Percentiles rank a stretch among this genome's conserved stretches.
These are phyloP conservation scores for Pachysandra terminalis DNA, from an alignment of 164 flowering plant genomes.

Conservation along the genomic window DNA sequence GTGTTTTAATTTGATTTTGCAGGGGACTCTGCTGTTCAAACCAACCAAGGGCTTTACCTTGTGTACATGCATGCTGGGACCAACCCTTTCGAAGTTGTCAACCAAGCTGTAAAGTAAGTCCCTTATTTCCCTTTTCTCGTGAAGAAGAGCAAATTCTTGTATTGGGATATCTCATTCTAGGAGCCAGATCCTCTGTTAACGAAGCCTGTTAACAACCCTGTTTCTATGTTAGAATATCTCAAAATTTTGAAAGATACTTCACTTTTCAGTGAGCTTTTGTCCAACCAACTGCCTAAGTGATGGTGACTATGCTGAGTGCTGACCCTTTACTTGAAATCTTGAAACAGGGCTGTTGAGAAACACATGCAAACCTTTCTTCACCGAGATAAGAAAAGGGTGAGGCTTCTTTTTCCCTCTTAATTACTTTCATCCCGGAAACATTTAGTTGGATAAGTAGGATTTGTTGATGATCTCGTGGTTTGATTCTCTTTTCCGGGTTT, in stretches of 20 bases:
- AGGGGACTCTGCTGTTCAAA: constrained; percentile 76
- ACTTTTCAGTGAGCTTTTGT: no score
- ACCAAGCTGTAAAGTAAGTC: constrained; percentile 86
- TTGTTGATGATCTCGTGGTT: background rate
- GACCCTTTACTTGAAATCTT: background rate
- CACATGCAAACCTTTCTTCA: constrained; percentile 83
- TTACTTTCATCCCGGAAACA: no score
- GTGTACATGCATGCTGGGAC: constrained; percentile 92
- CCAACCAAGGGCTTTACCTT: constrained; percentile 64
- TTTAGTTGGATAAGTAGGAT: background rate
- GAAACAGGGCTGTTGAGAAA: constrained; percentile 75
- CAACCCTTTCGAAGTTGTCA: constrained; percentile 89
- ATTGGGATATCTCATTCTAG: no score
- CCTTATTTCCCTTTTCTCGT: no score
- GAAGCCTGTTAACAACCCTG: no score
- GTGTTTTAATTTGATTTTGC: constrained; percentile 52
- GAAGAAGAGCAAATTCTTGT: no score
- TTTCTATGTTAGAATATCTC: no score
- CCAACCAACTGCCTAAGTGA: no score
- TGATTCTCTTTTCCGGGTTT: constrained; percentile 6
- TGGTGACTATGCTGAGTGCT: no score
- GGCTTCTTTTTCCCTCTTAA: background rate
- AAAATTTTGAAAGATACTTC: no score
- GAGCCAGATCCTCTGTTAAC: no score
- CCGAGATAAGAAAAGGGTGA: constrained; percentile 89